Evolutionary conservation across 1,284 basidiomycete species (phyloP), one percentile per base, ranked within the genome.

Genomic region (Nidula niveotomentosa): DNA sequence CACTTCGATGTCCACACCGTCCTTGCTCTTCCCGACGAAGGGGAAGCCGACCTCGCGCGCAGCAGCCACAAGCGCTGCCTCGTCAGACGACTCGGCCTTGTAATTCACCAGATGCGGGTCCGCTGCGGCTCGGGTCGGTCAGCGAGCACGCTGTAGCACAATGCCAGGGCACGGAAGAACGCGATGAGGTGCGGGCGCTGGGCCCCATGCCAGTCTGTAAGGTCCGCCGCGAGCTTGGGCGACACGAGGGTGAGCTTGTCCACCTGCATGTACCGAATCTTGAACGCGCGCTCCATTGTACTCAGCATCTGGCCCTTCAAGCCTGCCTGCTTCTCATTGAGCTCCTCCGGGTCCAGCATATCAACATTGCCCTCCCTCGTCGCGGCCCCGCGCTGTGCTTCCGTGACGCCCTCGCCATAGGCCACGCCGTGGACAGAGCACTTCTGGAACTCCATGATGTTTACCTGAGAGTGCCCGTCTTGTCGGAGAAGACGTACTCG

Each of bases 371-470:
- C 94, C 60, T 92, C 83, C 3, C 96, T 84, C 60, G 89, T 91
- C 9, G 93, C 91, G 0, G 94, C 91, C 18, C 96, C 96, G 39
- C 94, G 84, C 76, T 96, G 95, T 0, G 95, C 96, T 71, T 98
- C 96, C 0, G 96, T 98, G 56, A 98, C 70, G 9, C 95, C 96
- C 64, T 98, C 95, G 13, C 94, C 96, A 65, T 97, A 98, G 0
- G 86, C 65, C 0, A 93, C 75, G 2, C 95, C 96, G 55, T 87
- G 76, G 60, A 98, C 83, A 0, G 94, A 96, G 65, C 94, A 97
- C 69, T 94, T 95, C 70, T 98, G 95, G 75, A 98, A 98, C 77
- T 98, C 96, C 96, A 98, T 99, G 60, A 97, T 76, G 72, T 96
- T 98, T 98, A 94, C 2, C 95, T 97, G 53, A 97, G 84, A 1